A percentile compares a stretch with the other conserved stretches of the same genome.
These are phyloP conservation scores for Aspergillus novoparasiticus DNA, from an alignment of 2,329 filamentous ascomycete species.

Conservation along the genomic window DNA sequence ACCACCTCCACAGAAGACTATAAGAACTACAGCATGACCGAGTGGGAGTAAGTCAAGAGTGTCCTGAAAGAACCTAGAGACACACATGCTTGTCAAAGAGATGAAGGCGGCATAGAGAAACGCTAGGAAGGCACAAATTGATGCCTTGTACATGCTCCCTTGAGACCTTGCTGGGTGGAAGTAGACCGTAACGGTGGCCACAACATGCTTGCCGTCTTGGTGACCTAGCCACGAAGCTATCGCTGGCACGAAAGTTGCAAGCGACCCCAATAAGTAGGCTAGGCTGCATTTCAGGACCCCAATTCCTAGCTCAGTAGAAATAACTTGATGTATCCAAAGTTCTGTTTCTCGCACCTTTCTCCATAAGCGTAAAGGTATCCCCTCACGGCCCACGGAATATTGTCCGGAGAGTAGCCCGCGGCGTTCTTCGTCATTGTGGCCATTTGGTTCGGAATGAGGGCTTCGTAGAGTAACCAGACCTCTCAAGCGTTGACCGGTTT, in stretches of 20 bases:
- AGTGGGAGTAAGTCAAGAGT: slow-evolving; percentile 66
- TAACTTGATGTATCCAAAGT: slow-evolving; percentile 58
- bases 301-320: slow-evolving; percentile 71
- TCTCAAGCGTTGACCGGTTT: slow-evolving; percentile 80
- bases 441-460: slow-evolving; percentile 42
- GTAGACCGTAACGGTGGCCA: slow-evolving; percentile 91
- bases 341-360: slow-evolving; percentile 39
- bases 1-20: slow-evolving; percentile 83
- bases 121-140: slow-evolving; percentile 73
- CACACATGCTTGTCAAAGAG: slow-evolving; percentile 83
- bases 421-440: slow-evolving; percentile 38
- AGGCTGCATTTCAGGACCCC: slow-evolving; percentile 88
- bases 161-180: slow-evolving; percentile 87
- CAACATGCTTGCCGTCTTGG: slow-evolving; percentile 90
- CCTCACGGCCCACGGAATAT: slow-evolving; percentile 17
- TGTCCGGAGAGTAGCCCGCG: slow-evolving; percentile 36
- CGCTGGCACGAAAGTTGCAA: slow-evolving; percentile 79
- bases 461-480: slow-evolving; percentile 76
- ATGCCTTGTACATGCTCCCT: slow-evolving; percentile 87
- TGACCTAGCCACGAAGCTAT: slow-evolving; percentile 75
- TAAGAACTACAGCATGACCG: slow-evolving; percentile 76
- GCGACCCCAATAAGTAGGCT: slow-evolving; percentile 82
- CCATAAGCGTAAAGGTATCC: slow-evolving; percentile 20
- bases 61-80: slow-evolving; percentile 75
- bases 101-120: slow-evolving; percentile 77